These are phyloP conservation scores for Penicillium verhagenii DNA, from an alignment of 495 filamentous ascomycete genomes.

Conservation along the genomic window DNA sequence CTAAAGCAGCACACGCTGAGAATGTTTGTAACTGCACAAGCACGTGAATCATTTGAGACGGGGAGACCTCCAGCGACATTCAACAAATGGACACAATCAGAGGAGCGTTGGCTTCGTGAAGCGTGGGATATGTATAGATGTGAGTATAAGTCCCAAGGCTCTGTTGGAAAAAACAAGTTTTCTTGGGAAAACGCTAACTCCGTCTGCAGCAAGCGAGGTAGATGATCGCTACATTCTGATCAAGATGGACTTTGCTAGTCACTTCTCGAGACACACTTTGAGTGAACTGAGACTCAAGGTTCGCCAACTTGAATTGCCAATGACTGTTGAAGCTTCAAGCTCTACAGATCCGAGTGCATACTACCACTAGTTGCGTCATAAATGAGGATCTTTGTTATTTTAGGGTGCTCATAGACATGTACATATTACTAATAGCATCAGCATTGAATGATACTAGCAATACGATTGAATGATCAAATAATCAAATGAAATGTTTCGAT, in stretches of 20 bases:
- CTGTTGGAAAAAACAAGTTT: not conserved
- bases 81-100: not conserved
- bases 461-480: no score
- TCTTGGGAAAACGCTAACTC: not conserved
- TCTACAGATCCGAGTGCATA: not conserved
- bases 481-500: no score
- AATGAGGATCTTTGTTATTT: no score
- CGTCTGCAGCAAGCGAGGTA: not conserved
- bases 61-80: not conserved
- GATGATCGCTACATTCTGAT: slow-evolving; percentile 1
- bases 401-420: no score
- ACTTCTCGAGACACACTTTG: not conserved
- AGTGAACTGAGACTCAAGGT: not conserved
- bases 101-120: not conserved
- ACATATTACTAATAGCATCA: no score
- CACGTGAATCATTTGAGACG: not conserved
- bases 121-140: not conserved
- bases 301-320: not conserved
- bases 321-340: not conserved
- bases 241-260: not conserved
- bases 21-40: not conserved
- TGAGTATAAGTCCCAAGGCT: not conserved
- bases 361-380: no score
- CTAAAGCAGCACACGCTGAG: not conserved
- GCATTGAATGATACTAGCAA: no score